phyloP scores from a whole-genome alignment of 345 rosid species.

The Erucastrum elatum region DNA sequence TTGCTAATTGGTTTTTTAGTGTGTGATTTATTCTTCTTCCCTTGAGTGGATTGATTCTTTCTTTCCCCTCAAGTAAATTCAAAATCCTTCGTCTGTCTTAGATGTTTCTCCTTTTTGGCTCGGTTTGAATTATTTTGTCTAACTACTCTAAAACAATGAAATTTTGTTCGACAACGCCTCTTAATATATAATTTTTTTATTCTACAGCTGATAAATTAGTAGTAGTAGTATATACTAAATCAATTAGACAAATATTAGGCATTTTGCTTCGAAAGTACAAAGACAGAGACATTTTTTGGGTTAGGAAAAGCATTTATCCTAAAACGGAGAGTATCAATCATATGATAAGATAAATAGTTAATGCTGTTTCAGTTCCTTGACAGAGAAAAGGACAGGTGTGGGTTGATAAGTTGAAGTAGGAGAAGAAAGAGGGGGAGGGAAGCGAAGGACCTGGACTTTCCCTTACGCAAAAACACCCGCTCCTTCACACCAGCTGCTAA shows the following conservation, averaged over 20 bases:
- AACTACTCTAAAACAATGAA: background rate
- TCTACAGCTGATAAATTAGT: background rate
- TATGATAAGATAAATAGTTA: background rate
- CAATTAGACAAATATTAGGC: background rate
- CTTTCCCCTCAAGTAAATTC: background rate
- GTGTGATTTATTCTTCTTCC: background rate
- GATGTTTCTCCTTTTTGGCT: background rate
- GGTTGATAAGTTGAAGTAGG: constrained; percentile 30
- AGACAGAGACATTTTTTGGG: background rate
- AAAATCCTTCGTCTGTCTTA: constrained; percentile 4
- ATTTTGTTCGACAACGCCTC: background rate
- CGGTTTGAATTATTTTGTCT: background rate
- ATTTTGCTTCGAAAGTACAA: background rate
- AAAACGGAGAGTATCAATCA: background rate
- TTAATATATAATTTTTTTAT: background rate
- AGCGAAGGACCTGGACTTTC: constrained; percentile 34
- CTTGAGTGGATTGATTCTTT: background rate
- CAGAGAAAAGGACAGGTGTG: constrained; percentile 1
- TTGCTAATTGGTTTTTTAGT: background rate
- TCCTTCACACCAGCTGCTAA: constrained; percentile 9
- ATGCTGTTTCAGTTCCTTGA: background rate
- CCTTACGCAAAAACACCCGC: constrained; percentile 1
- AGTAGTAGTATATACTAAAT: no score
- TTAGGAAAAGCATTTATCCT: background rate
- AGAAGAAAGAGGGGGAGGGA: constrained; percentile 20